Conservation (phyloP, 306 rosid species). For the Adenanthera pavonina region DNA sequence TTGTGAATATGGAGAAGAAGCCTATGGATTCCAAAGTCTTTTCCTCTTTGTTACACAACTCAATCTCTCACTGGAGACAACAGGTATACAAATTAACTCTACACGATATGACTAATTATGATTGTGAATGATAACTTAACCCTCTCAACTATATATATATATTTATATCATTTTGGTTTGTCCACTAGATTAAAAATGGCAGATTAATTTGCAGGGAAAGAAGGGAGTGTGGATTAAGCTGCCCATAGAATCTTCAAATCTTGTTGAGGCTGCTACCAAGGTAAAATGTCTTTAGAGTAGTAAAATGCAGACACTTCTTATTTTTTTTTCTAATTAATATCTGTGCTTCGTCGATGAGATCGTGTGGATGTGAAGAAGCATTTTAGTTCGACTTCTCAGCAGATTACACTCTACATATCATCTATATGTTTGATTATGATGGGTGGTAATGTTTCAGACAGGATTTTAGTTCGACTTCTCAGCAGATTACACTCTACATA, state of each 20-base stretch:
- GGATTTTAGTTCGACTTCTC: too few relatives aligned
- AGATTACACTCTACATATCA: too few relatives aligned
- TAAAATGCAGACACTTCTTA: too few relatives aligned
- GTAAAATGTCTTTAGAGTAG: not conserved
- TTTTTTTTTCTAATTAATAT: too few relatives aligned
- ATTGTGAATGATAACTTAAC: too few relatives aligned
- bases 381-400: too few relatives aligned
- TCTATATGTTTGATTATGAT: too few relatives aligned
- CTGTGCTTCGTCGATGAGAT: too few relatives aligned
- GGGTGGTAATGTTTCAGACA: not conserved
- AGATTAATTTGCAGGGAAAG: conserved; percentile 60
- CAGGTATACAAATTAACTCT: conserved; percentile 46
- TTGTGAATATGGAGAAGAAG: conserved; percentile 51
- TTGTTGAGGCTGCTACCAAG: conserved; percentile 33
- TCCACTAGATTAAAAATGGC: not conserved
- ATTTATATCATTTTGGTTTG: not conserved
- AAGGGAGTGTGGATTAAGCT: conserved; percentile 87
- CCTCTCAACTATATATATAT: too few relatives aligned
- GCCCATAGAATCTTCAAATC: conserved; percentile 62
- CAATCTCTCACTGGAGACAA: conserved; percentile 69
- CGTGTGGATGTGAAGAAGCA: too few relatives aligned
- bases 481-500: too few relatives aligned
- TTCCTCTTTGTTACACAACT: conserved; percentile 53
- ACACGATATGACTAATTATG: too few relatives aligned
- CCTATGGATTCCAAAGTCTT: conserved; percentile 63